Base-by-base conservation (phyloP, 306 rosid species). In the Vicia faba region DNA sequence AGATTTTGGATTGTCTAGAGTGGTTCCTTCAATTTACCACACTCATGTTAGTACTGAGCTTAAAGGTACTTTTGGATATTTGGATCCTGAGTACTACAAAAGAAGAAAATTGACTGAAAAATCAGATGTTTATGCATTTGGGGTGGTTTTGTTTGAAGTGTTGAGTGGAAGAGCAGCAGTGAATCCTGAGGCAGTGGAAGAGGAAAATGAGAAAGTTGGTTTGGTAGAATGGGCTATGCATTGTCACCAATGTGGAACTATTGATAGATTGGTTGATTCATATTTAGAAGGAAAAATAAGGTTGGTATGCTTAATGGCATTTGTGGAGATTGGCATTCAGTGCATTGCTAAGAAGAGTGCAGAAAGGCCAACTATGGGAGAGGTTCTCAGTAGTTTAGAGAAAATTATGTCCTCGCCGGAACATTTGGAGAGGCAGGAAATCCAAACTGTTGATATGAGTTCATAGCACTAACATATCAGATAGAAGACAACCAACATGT, bases 101-200 rank as follows among this genome's bases (percentile, higher is more conserved):
- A 57, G 81, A 3, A 79, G 76, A 25, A 77, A 66, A 13, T 5
- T 84, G 18, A 84, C 82, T 0, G 80, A 77, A 35, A 89, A 83
- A 61, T 77, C 87, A 4, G 88, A 89, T 39, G 88, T 89, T 3
- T 84, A 82, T 63, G 84, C 90, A 7, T 84, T 82, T 50, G 90
- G 96, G 0, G 87, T 89, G 14, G 85, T 89, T 8, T 23, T 89
- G 39, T 84, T 81, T 11, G 92, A 89, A 60, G 82, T 48, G 12
- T 20, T 89, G 0, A 40, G 85, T 20, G 82, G 75, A 8, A 76
- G 87, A 43, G 74, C 85, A 0, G 84, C 85, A 5, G 56, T 80
- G 15, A 20, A 80, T 9, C 70, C 57, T 7, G 15, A n/a, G 2
- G 81, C 61, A 48, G 62, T 16, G 1, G 83, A 75, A 49, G 79